Base-by-base conservation (phyloP, 352 stramenopile genomes). In the Pythium guiyangense region DNA sequence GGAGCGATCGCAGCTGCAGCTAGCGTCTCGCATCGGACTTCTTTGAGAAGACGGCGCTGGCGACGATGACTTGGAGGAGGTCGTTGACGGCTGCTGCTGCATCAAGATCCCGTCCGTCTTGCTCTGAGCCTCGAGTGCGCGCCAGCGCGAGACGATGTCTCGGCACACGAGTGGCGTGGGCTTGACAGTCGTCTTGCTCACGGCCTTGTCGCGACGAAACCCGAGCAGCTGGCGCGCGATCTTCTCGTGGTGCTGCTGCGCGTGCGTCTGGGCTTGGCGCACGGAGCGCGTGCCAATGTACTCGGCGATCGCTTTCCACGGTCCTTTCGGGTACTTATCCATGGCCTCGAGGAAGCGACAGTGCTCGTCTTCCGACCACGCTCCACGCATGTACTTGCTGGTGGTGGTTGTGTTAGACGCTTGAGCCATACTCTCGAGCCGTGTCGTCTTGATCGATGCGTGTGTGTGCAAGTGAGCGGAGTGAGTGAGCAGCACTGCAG, bases 231-330 rank as follows among this genome's bases (percentile, higher is more conserved):
- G 59, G 15, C 59, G 59, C 29, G 46, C 45, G 25, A 66, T 52
- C 48, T 70, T 70, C 34, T 70, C 50, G 26, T 62, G 59, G 54
- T 67, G 64, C 44, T 70, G 65, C 29, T 70, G 63, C 14, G 63
- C 63, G 40, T 70, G 63, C 6, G 63, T 66, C 25, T 63, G 63
- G 31, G 63, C 50, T 35, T 70, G 63, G 26, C 59, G 55, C 25
- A 67, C 59, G n/a, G 63, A 63, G 31, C 63, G 52, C 39, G 63
- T 59, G 31, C 49, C 49, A 39, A 70, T 48, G 49, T 45, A 49
- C 37, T 59, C 40, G 37, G 63, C 54, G 53, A 70, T 70, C 6
- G 53, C 44, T 20, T 62, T 66, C 63, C 63, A 70, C 22, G 59
- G 55, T 4, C 60, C 54, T 17, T 59, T 50, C 1, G 56, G 56